A percentile compares a stretch with the other conserved stretches of the same genome.
phyloP scores from a whole-genome alignment of 257 asterid genomes.

The Knoxia roxburghii region DNA sequence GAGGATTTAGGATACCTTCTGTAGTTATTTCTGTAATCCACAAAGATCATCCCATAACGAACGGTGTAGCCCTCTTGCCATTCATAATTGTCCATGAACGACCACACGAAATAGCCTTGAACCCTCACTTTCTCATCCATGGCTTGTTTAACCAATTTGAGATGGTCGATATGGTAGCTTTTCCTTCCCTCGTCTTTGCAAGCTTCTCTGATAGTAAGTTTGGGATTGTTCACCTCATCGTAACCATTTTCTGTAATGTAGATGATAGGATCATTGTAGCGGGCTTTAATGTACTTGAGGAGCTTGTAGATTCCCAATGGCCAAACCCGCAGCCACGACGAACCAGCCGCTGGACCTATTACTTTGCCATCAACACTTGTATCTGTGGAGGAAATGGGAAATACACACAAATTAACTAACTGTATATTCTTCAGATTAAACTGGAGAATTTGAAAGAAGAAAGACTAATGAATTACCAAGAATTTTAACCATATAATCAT shows the following conservation, averaged over 20 bases:
- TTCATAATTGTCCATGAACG: constrained; percentile 13
- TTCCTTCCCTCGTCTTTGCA: constrained; percentile 12
- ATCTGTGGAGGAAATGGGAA: constrained; percentile 3
- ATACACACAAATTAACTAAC: not conserved
- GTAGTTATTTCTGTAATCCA: constrained; percentile 2
- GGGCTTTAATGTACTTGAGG: not conserved
- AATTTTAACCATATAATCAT: constrained; percentile 1
- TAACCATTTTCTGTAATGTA: constrained; percentile 33
- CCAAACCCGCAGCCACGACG: constrained; percentile 24
- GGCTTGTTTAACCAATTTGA: constrained; percentile 13
- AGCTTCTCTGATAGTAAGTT: constrained; percentile 9
- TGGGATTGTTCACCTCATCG: constrained; percentile 14
- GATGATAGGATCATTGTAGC: constrained; percentile 23
- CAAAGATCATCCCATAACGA: constrained; percentile 10
- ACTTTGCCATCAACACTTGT: constrained; percentile 14
- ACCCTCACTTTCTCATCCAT: constrained; percentile 14
- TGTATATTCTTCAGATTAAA: no score
- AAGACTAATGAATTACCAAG: no score
- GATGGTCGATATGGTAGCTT: constrained; percentile 18
- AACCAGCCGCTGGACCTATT: no score
- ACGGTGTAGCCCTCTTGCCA: constrained; percentile 13
- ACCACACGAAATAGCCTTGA: constrained; percentile 5
- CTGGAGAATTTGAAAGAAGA: no score
- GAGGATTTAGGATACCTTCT: constrained; percentile 13
- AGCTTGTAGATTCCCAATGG: constrained; percentile 25